phyloP scores from a whole-genome alignment of 1,139 yeast species.

The Blastobotrys proliferans region DNA sequence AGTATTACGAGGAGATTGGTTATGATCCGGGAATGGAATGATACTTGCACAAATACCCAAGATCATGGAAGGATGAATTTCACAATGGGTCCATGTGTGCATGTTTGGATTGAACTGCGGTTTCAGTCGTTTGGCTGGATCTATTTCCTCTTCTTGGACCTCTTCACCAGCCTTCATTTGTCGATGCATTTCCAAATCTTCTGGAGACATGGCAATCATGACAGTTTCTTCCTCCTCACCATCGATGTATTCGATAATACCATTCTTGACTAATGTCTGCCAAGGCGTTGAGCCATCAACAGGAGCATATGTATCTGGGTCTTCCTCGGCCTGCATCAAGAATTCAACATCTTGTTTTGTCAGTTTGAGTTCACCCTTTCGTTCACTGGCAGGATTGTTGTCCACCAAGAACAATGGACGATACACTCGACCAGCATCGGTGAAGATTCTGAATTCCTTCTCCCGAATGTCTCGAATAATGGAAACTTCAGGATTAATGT shows the following conservation, averaged over 20 bases:
- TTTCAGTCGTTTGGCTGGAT: slow-evolving; percentile 86
- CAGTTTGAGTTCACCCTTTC: slow-evolving; percentile 74
- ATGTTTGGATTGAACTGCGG: slow-evolving; percentile 58
- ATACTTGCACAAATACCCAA: slow-evolving; percentile 98
- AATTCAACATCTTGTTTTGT: slow-evolving; percentile 78
- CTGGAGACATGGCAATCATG: slow-evolving; percentile 98
- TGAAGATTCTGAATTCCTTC: slow-evolving; percentile 89
- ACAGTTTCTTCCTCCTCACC: slow-evolving; percentile 98
- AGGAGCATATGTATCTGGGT: slow-evolving; percentile 34
- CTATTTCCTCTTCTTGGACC: slow-evolving; percentile 46
- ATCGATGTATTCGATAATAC: slow-evolving; percentile 89
- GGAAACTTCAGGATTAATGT: slow-evolving; percentile 92
- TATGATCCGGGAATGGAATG: slow-evolving; percentile 99
- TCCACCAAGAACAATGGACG: slow-evolving; percentile 92
- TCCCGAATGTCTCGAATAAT: slow-evolving; percentile 96
- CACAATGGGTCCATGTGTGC: slow-evolving; percentile 97
- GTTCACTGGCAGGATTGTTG: slow-evolving; percentile 65
- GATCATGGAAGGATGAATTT: slow-evolving; percentile 98
- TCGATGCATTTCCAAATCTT: slow-evolving; percentile 75
- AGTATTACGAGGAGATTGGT: slow-evolving; percentile 98
- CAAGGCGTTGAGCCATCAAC: slow-evolving; percentile 62
- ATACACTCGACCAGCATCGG: slow-evolving; percentile 98
- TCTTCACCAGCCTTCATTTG: slow-evolving; percentile 47
- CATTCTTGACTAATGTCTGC: slow-evolving; percentile 78
- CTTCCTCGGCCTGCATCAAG: slow-evolving; percentile 51